phyloP scores from a whole-genome alignment of 139 green algal species.

The Micromonas pusilla region DNA sequence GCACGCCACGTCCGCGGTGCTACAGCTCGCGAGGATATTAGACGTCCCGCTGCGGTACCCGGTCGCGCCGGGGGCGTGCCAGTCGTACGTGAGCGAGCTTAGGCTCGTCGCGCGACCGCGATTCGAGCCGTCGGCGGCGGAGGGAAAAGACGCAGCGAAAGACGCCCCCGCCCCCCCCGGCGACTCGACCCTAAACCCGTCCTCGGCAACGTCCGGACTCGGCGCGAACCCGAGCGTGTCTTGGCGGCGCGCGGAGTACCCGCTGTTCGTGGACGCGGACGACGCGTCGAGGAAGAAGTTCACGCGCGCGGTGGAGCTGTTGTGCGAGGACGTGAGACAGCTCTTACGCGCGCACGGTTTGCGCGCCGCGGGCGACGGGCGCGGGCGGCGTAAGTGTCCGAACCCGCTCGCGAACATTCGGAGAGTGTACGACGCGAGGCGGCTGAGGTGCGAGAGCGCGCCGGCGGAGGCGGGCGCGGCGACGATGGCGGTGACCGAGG shows the following conservation, averaged over 20 bases:
- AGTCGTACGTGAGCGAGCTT: neutral
- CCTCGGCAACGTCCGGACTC: neutral
- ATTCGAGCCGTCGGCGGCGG: neutral
- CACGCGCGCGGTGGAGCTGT: neutral
- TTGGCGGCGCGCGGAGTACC: slow-evolving; percentile 6
- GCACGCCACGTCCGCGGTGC: neutral
- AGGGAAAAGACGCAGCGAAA: neutral
- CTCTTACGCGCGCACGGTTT: slow-evolving; percentile 5
- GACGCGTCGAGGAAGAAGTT: neutral
- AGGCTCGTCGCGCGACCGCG: neutral
- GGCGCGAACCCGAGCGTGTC: neutral
- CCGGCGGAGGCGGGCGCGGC: too few species aligned
- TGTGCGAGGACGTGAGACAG: slow-evolving; percentile 2
- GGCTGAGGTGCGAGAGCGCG: neutral
- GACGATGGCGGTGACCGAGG: too few species aligned
- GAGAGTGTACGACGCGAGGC: neutral
- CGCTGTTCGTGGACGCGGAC: slow-evolving; percentile 6
- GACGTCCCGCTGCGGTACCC: slow-evolving; percentile 13
- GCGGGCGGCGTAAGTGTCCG: too few species aligned
- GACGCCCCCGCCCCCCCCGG: neutral
- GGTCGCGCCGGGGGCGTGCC: neutral
- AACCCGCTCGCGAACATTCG: neutral
- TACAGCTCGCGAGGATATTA: slow-evolving; percentile 2
- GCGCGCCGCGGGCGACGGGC: neutral
- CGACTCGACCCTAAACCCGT: too few species aligned